Conservation (phyloP, 2,329 filamentous ascomycete genomes). For the Samsoniella hepiali region DNA sequence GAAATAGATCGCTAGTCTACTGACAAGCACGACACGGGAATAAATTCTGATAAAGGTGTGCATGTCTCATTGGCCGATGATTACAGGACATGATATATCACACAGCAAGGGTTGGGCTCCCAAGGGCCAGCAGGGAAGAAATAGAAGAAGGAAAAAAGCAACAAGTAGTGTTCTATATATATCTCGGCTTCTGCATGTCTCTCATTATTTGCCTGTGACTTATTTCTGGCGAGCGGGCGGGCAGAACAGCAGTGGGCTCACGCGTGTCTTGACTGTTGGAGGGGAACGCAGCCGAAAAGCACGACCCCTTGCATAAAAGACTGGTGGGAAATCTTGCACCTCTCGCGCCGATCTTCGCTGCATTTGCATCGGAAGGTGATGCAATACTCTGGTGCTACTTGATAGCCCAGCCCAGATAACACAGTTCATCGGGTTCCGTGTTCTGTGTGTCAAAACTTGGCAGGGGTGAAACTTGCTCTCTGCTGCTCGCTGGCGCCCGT, state of each 20-base stretch:
- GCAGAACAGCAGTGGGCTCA: neutral
- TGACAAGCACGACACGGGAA: no score
- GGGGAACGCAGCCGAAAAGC: neutral
- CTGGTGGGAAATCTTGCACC: neutral
- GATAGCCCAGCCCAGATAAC: neutral
- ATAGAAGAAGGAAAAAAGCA: neutral
- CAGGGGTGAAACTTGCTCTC: neutral
- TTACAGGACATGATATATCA: neutral
- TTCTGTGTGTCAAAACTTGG: neutral
- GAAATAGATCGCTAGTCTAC: no score
- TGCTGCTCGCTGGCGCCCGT: no score
- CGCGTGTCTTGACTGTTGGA: neutral
- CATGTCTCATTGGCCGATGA: neutral
- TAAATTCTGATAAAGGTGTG: no score
- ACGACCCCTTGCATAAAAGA: neutral
- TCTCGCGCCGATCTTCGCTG: no score
- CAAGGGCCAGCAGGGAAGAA: neutral
- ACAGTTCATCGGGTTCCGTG: neutral
- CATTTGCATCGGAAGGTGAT: no score
- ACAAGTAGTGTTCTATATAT: conserved; percentile 1
- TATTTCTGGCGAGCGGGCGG: neutral
- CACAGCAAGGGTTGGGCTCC: neutral
- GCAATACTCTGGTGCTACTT: no score
- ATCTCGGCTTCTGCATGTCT: neutral
- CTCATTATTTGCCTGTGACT: neutral